A percentile compares a stretch with the other conserved stretches of the same genome.
Evolutionary conservation across 2,329 filamentous ascomycete species (phyloP).

Genomic region (Pleoardoris graminearum): DNA sequence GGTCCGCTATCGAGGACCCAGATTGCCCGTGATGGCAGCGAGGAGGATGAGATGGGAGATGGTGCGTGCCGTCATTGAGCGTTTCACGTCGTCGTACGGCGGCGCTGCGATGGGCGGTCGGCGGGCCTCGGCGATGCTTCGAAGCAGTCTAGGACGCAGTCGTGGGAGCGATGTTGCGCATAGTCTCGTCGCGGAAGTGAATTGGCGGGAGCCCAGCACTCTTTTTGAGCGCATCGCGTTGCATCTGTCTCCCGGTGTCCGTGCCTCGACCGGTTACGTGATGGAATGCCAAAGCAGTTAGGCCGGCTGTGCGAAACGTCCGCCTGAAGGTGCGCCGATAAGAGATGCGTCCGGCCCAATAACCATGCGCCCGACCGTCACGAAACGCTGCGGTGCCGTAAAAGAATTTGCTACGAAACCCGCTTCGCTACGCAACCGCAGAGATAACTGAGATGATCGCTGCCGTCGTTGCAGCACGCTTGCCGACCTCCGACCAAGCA

Average conservation of each 20-base stretch:
- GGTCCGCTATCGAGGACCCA: conserved; percentile 31
- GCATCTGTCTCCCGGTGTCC: conserved; percentile 35
- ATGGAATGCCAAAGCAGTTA: conserved; percentile 28
- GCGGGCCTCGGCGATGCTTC: conserved; percentile 9
- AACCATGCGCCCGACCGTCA: conserved; percentile 21
- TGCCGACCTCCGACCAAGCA: conserved; percentile 29
- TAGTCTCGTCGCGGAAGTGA: conserved; percentile 17
- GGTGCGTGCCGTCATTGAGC: conserved; percentile 50
- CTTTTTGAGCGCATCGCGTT: conserved; percentile 37
- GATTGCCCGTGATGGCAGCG: conserved; percentile 44
- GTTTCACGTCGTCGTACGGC: conserved; percentile 18
- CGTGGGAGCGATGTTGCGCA: conserved; percentile 26
- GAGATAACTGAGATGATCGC: conserved; percentile 22
- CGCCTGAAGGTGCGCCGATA: conserved; percentile 27
- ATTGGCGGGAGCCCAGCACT: conserved; percentile 26
- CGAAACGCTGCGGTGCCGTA: conserved; percentile 33
- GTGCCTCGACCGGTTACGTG: conserved; percentile 27
- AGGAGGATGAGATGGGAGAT: conserved; percentile 49
- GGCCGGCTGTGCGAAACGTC: conserved; percentile 11
- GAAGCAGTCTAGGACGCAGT: conserved; percentile 28
- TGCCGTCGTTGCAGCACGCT: conserved; percentile 19
- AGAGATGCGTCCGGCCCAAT: conserved; percentile 34
- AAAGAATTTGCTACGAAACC: conserved; percentile 34
- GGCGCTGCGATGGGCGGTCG: conserved; percentile 17
- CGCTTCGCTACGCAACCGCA: conserved; percentile 20